Evolutionary conservation across 2,329 filamentous ascomycete genomes (phyloP), one percentile per base, ranked within the genome.

Genomic region (Hypoxylon sp.): DNA sequence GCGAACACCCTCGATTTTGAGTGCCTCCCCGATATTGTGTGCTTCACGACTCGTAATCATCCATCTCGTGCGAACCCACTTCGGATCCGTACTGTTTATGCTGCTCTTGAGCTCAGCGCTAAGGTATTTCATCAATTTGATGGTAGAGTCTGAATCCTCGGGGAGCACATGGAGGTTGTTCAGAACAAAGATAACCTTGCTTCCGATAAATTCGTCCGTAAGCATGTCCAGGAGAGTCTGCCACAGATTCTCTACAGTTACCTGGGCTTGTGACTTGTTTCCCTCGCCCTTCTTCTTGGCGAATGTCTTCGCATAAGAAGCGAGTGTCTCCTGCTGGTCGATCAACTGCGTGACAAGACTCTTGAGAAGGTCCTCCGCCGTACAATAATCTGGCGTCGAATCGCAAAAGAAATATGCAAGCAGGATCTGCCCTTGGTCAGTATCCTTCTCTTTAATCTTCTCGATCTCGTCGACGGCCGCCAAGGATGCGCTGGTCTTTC

Each of bases 341-440:
- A 83, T 79, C 2, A 83, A 73, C 56, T 83, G 82, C 11, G 76
- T 73, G 0, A 83, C 68, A 2, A 83, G 59, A 5, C 81, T 82
- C 54, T 82, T 83, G 31, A 83, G 75, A 1, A 83, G 44, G 6
- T 81, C 81, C 54, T 83, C 82, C 0, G 82, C 80, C 0, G 80
- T 80, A 7, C 74, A 79, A 30, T 79, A 81, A n/a, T 83, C 81
- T 0, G 73, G 51, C 0, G 75, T 73, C 4, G 75, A 69, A n/a
- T 82, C 81, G 55, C 82, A 83, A 42, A 83, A 79, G 72, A 83
- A 83, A 65, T 82, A 83, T 0, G 80, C 80, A 3, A 82, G 71
- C 1, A 82, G 70, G 17, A 78, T 73, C 2, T 76, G 74, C 1
- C 76, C 73, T 49, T 77, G 67, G 2, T 69, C 72, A 1, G 70